These are phyloP conservation scores for Mrakia gelida DNA, from an alignment of 768 basidiomycete genomes.

Conservation along the genomic window DNA sequence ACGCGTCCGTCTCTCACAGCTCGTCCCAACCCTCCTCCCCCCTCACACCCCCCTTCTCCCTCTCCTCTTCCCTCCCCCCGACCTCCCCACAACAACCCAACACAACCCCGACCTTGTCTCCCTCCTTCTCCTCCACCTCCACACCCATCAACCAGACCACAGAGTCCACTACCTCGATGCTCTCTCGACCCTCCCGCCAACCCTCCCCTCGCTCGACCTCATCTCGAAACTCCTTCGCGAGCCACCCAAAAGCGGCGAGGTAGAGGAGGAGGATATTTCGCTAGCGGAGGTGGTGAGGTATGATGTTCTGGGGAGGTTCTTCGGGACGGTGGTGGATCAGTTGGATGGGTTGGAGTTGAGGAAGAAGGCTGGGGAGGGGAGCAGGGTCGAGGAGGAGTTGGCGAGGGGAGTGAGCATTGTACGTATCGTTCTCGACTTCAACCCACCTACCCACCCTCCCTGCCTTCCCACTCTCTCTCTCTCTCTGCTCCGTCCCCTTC, in stretches of 20 bases:
- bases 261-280: not conserved
- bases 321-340: not conserved
- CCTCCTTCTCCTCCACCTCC: not conserved
- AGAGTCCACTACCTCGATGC: not conserved
- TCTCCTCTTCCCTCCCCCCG: not conserved
- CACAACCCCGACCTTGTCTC: constrained; percentile 7
- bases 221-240: constrained; percentile 10
- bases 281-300: not conserved
- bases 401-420: not conserved
- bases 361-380: not conserved
- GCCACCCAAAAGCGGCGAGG: not conserved
- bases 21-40: not conserved
- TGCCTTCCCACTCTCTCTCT: not conserved
- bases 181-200: not conserved
- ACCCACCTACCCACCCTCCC: too few relatives aligned
- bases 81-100: not conserved
- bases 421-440: not conserved
- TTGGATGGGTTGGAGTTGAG: not conserved
- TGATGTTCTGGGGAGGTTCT: constrained; percentile 9
- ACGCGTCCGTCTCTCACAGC: not conserved
- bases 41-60: constrained; percentile 2
- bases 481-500: too few relatives aligned
- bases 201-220: constrained; percentile 19
- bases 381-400: constrained; percentile 4
- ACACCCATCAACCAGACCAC: not conserved